A percentile compares a stretch with the other conserved stretches of the same genome.
phyloP scores from a whole-genome alignment of 257 asterid genomes.

The Echites panduratus region DNA sequence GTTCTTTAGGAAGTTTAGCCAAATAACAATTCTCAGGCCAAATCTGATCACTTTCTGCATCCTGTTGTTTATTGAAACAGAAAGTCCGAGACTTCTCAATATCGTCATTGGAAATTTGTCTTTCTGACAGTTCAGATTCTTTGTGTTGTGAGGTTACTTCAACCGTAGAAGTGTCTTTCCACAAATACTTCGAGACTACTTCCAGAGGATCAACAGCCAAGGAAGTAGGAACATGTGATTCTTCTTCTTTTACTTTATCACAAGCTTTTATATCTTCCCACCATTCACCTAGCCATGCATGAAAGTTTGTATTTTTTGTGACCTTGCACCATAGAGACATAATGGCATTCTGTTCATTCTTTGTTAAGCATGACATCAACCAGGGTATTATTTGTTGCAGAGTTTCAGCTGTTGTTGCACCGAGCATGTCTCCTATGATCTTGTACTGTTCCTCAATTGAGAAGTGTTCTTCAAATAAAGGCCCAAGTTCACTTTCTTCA shows the following conservation, averaged over 20 bases:
- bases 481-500: slow-evolving; percentile 70
- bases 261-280: slow-evolving; percentile 58
- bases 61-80: slow-evolving; percentile 22
- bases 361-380: slow-evolving; percentile 59
- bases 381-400: slow-evolving; percentile 71
- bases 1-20: slow-evolving; percentile 26
- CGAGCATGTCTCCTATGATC: slow-evolving; percentile 68
- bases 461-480: slow-evolving; percentile 52
- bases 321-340: slow-evolving; percentile 60
- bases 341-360: slow-evolving; percentile 52
- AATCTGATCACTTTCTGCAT: slow-evolving; percentile 24
- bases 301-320: slow-evolving; percentile 58
- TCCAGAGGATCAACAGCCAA: slow-evolving; percentile 52
- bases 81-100: slow-evolving; percentile 27
- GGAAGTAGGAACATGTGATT: slow-evolving; percentile 29
- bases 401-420: slow-evolving; percentile 52
- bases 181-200: slow-evolving; percentile 51
- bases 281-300: slow-evolving; percentile 84
- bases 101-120: slow-evolving; percentile 18
- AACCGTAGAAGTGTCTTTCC: slow-evolving; percentile 31
- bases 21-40: slow-evolving; percentile 22
- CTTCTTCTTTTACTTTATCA: slow-evolving; percentile 32
- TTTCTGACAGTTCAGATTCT: slow-evolving; percentile 17
- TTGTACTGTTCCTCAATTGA: slow-evolving; percentile 70
- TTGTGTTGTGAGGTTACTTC: not conserved